Evolutionary conservation across 2,329 filamentous ascomycete species (phyloP).

Genomic region (Fusarium devonianum): DNA sequence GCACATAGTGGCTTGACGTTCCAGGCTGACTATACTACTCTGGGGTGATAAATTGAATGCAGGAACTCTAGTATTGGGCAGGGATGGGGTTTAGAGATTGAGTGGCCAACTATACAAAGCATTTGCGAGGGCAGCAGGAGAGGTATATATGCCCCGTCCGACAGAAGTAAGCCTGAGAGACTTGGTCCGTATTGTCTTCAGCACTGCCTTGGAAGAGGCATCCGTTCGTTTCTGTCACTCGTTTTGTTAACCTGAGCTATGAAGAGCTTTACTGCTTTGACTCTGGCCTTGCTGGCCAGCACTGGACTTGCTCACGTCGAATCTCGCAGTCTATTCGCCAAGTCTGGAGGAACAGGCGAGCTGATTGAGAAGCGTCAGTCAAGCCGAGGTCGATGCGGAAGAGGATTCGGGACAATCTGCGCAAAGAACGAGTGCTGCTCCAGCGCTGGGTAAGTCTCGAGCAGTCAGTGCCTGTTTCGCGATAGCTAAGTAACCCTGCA

Average conservation of each 20-base stretch:
- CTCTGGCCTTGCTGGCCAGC: constrained; percentile 11
- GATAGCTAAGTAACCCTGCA: constrained; percentile 33
- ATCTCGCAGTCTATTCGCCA: background rate
- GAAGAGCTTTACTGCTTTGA: constrained; percentile 16
- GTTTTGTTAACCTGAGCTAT: constrained; percentile 21
- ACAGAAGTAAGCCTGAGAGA: background rate
- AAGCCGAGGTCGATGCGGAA: constrained; percentile 55
- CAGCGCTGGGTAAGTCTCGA: constrained; percentile 47
- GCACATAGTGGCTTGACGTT: no score
- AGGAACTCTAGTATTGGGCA: no score
- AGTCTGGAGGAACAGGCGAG: background rate
- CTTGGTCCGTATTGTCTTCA: background rate
- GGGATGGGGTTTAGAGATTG: no score
- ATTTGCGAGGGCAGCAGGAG: background rate
- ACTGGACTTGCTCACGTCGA: constrained; percentile 1
- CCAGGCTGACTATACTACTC: no score
- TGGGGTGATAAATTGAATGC: no score
- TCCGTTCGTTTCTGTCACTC: constrained; percentile 38
- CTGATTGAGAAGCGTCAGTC: constrained; percentile 30
- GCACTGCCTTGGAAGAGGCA: background rate
- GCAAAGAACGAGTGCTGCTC: constrained; percentile 51
- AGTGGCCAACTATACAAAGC: no score
- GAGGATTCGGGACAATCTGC: constrained; percentile 46
- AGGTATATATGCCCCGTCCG: background rate
- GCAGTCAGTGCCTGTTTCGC: background rate